phyloP scores from a whole-genome alignment of 495 filamentous ascomycete species.

The Staphylotrichum longicolle region DNA sequence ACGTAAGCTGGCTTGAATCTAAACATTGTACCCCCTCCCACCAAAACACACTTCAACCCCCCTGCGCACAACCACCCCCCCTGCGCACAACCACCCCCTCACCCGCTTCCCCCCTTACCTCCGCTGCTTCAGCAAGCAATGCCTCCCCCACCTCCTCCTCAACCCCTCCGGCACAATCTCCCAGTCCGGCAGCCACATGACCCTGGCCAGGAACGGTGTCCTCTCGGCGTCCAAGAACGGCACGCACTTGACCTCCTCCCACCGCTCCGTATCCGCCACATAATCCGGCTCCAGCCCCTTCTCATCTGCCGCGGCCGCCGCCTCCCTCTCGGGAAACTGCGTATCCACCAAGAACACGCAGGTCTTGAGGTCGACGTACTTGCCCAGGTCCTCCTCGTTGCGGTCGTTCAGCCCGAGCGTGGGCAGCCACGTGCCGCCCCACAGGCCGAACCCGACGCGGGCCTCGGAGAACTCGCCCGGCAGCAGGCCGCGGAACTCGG shows the following conservation, averaged over 20 bases:
- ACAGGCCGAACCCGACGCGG: constrained; percentile 56
- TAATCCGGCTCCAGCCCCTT: constrained; percentile 67
- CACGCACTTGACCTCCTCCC: constrained; percentile 72
- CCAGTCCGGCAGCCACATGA: constrained; percentile 80
- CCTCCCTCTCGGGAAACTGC: constrained; percentile 59
- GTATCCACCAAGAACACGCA: constrained; percentile 90
- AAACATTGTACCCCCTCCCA: no score
- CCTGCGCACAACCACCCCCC: no score
- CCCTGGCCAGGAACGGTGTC: constrained; percentile 71
- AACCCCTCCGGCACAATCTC: constrained; percentile 65
- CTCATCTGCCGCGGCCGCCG: constrained; percentile 33
- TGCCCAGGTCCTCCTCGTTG: constrained; percentile 80
- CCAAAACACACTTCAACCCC: no score
- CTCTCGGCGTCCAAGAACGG: constrained; percentile 75
- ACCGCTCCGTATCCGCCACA: constrained; percentile 61
- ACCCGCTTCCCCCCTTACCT: constrained; percentile 17
- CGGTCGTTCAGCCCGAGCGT: constrained; percentile 88
- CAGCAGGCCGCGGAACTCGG: constrained; percentile 83
- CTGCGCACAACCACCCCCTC: no score
- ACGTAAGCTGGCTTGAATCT: no score
- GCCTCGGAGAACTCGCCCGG: constrained; percentile 87
- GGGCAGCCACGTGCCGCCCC: constrained; percentile 74
- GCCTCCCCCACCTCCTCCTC: constrained; percentile 73
- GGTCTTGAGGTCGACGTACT: constrained; percentile 75
- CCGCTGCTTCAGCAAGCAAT: constrained; percentile 71